Evolutionary conservation across 2,329 filamentous ascomycete genomes (phyloP).

Genomic region (Neurospora sp.): DNA sequence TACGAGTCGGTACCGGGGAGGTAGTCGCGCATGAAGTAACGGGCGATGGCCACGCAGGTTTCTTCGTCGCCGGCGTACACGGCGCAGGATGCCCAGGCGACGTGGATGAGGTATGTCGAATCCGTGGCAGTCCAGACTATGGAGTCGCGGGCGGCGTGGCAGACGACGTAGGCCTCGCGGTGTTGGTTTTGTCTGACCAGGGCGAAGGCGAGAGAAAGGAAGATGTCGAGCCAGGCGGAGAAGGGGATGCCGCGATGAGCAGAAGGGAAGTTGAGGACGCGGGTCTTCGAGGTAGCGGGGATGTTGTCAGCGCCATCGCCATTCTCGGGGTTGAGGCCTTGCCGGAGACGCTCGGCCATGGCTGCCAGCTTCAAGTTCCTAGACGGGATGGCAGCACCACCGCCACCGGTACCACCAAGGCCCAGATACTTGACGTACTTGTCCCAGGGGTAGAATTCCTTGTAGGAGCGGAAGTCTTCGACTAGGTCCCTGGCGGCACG

Average conservation of each 20-base stretch:
- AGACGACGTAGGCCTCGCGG: conserved; percentile 67
- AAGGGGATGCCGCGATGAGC: conserved; percentile 65
- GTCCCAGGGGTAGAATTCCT: conserved; percentile 57
- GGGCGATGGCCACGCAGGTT: conserved; percentile 59
- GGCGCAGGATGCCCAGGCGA: conserved; percentile 78
- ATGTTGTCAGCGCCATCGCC: conserved; percentile 21
- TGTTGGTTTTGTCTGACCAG: conserved; percentile 58
- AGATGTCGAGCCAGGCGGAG: conserved; percentile 77
- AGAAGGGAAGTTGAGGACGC: conserved; percentile 20
- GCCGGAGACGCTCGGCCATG: conserved; percentile 45
- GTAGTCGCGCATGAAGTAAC: conserved; percentile 77
- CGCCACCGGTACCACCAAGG: conserved; percentile 23
- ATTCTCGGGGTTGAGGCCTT: conserved; percentile 26
- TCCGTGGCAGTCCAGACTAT: conserved; percentile 68
- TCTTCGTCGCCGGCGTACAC: conserved; percentile 73
- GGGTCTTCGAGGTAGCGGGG: conserved; percentile 11
- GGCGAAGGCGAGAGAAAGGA: conserved; percentile 75
- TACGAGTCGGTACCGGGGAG: conserved; percentile 74
- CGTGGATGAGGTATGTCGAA: conserved; percentile 61
- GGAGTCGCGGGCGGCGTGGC: conserved; percentile 68
- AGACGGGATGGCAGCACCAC: conserved; percentile 23
- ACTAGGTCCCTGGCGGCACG: conserved; percentile 47
- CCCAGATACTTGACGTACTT: conserved; percentile 52
- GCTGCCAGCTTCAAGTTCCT: conserved; percentile 37
- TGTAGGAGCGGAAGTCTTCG: conserved; percentile 53